A percentile compares a stretch with the other conserved stretches of the same genome.
These are phyloP conservation scores for Tieghemostelium lacteum DNA, from an alignment of 78 protist species.

Conservation along the genomic window DNA sequence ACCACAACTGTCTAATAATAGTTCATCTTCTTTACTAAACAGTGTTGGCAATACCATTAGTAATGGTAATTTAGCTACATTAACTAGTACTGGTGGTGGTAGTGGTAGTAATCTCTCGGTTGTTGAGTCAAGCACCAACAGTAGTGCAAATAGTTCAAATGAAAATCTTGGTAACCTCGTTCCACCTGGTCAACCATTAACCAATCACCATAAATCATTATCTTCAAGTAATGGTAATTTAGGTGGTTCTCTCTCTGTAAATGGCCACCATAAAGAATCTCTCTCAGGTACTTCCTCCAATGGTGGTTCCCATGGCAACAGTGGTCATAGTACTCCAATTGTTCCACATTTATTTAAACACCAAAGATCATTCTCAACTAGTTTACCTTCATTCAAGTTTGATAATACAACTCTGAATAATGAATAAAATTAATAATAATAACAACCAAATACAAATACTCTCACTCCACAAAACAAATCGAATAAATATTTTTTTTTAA, in stretches of 20 bases:
- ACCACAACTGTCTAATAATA: neutral
- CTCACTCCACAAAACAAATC: no score
- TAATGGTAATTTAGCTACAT: neutral
- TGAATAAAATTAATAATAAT: no score
- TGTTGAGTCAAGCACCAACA: neutral
- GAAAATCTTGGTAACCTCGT: no score
- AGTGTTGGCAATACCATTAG: no score
- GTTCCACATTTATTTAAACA: slow-evolving; percentile 38
- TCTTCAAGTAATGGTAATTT: neutral
- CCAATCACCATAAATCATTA: neutral
- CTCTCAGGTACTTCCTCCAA: no score
- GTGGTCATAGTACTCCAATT: slow-evolving; percentile 15
- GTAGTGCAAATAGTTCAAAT: neutral
- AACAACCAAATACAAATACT: no score
- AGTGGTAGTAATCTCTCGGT: neutral
- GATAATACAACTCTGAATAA: slow-evolving; percentile 45
- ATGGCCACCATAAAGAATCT: no score
- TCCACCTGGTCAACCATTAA: neutral
- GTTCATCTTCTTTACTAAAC: slow-evolving; percentile 1
- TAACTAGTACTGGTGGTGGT: slow-evolving; percentile 1
- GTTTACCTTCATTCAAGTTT: slow-evolving; percentile 54
- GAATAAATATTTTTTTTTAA: no score
- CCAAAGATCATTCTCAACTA: slow-evolving; percentile 66
- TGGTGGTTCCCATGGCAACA: neutral
- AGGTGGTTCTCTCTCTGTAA: neutral